Evolutionary conservation across 768 basidiomycete genomes (phyloP).

Genomic region (Suillus fuscotomentosus): DNA sequence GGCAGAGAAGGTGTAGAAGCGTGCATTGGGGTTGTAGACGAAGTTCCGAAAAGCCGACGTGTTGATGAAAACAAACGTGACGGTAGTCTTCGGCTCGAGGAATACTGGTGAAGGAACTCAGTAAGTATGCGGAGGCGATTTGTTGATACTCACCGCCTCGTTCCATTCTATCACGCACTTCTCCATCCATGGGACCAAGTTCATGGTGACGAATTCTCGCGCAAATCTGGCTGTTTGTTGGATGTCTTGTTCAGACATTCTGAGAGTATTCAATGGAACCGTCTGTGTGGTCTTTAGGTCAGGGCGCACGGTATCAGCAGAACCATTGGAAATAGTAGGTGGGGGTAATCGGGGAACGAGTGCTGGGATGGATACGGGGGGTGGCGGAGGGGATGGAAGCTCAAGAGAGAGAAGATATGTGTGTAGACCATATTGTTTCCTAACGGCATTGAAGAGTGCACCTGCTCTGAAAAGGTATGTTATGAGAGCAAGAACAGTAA

Average conservation of each 20-base stretch:
- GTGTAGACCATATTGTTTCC: slow-evolving; percentile 83
- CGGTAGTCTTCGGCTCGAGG: slow-evolving; percentile 74
- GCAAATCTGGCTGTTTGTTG: slow-evolving; percentile 74
- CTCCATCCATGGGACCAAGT: slow-evolving; percentile 96
- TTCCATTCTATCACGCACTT: slow-evolving; percentile 93
- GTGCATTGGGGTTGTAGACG: slow-evolving; percentile 40
- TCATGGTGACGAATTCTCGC: slow-evolving; percentile 87
- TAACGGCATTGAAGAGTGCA: slow-evolving; percentile 82
- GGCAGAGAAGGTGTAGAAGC: slow-evolving; percentile 31
- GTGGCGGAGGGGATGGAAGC: slow-evolving; percentile 61
- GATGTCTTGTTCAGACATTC: slow-evolving; percentile 70
- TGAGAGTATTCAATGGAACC: slow-evolving; percentile 35
- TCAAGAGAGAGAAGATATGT: slow-evolving; percentile 65
- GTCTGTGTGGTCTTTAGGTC: slow-evolving; percentile 8
- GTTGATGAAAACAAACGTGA: slow-evolving; percentile 87
- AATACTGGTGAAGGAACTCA: slow-evolving; percentile 44
- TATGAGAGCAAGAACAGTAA: slow-evolving; percentile 7
- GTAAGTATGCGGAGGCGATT: slow-evolving; percentile 1
- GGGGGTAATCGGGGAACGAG: slow-evolving; percentile 68
- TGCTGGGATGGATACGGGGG: slow-evolving; percentile 66
- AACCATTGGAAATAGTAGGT: slow-evolving; percentile 31
- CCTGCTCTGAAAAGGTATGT: slow-evolving; percentile 49
- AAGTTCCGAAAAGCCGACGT: slow-evolving; percentile 76
- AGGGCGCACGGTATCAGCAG: slow-evolving; percentile 23
- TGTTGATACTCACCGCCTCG: slow-evolving; percentile 55